Base-by-base conservation (phyloP, 306 rosid genomes). In the Acmispon strigosus region DNA sequence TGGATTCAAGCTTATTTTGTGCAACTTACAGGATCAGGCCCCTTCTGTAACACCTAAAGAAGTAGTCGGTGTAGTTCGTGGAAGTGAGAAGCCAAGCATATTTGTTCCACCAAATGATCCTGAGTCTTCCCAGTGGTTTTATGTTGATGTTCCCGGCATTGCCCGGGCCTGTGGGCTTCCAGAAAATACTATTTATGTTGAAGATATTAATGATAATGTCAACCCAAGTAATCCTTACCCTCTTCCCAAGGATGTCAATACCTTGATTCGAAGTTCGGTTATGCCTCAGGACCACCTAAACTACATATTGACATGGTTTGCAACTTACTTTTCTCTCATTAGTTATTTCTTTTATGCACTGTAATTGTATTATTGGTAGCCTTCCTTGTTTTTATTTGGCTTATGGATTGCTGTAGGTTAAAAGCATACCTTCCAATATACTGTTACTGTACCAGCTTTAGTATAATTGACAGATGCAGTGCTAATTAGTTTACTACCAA, bases 101-200 rank as follows among this genome's bases (percentile, higher is more conserved):
- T 94, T 90, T 78, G 97, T 94, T 71, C 98, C 98, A 17, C 91
- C 90, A 66, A 94, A 94, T 65, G 98, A 94, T 73, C 97, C 92
- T 0, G 77, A 14, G 58, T 83, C 95, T 63, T 58, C 73, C 60
- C 98, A 94, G 50, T 94, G 98, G 98, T 94, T 94, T 86, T 91
- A 86, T 74, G 81, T 94, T 53, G 95, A 94, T 80, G 96, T 94
- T 78, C 97, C 97, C 47, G 94, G 84, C 65, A 89, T 87, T 18
- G 92, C 95, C 15, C 81, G 77, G 8, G 64, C 82, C 14, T 85
- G 86, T 17, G 92, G 92, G 52, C 94, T 94, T 17, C 96, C 91
- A 24, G 92, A 86, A 80, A 79, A 81, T 58, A 83, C 91, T 41
- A 56, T 89, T 50, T 94, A 87, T 58, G 29, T 94, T 41, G 97